phyloP scores from a whole-genome alignment of 306 rosid genomes.

The Argentina anserina region DNA sequence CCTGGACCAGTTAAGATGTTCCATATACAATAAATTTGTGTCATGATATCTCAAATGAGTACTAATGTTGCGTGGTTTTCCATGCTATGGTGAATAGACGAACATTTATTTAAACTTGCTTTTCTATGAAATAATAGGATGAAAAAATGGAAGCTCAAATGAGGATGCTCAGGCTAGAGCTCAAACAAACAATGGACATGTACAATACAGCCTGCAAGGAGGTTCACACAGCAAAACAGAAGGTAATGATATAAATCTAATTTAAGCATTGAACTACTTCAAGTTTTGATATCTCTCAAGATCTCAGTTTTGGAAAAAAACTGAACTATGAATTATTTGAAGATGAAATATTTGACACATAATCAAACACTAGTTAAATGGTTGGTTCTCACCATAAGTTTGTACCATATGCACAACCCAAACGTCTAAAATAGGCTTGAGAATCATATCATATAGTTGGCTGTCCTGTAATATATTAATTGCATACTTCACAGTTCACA shows the following conservation, averaged over 20 bases:
- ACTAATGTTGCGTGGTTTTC: background rate
- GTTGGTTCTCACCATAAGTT: background rate
- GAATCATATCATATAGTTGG: background rate
- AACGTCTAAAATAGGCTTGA: background rate
- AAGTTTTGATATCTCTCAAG: background rate
- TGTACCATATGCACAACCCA: background rate
- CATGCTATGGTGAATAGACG: background rate
- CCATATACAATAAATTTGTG: background rate
- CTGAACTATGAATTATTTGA: background rate
- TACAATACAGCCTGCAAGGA: conserved; percentile 85
- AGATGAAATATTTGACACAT: background rate
- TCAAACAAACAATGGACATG: conserved; percentile 88
- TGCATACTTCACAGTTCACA: background rate
- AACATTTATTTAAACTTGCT: background rate
- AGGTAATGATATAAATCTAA: conserved; percentile 32
- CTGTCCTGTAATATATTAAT: background rate
- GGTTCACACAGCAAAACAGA: conserved; percentile 60
- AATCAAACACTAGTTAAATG: background rate
- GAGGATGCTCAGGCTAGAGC: conserved; percentile 77
- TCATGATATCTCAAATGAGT: background rate
- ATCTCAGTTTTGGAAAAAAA: background rate
- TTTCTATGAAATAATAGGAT: conserved; percentile 38
- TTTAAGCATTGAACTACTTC: background rate
- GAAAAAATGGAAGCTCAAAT: conserved; percentile 82
- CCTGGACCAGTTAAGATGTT: background rate